These are phyloP conservation scores for Pseudogymnoascus sp. DNA, from an alignment of 2,329 filamentous ascomycete genomes.

Conservation along the genomic window DNA sequence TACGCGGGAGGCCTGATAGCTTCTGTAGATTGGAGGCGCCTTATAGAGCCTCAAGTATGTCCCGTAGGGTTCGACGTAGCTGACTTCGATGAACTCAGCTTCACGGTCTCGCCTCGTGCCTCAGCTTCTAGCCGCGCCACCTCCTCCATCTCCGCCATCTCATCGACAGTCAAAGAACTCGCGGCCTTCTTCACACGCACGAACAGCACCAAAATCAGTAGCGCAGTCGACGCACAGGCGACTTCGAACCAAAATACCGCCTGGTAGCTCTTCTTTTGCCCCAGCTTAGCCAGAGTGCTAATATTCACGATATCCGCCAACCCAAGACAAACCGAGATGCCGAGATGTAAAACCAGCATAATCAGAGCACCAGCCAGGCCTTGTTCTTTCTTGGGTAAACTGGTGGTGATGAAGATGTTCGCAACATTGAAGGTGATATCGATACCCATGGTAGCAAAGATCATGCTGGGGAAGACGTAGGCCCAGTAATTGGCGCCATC, in stretches of 20 bases:
- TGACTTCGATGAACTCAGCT: not conserved
- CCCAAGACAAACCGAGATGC: constrained; percentile 62
- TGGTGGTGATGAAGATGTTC: constrained; percentile 70
- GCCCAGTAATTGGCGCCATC: constrained; percentile 45
- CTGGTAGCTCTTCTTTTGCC: constrained; percentile 47
- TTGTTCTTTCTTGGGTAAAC: constrained; percentile 56
- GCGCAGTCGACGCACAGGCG: constrained; percentile 41
- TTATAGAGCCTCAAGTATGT: not conserved
- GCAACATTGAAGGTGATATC: constrained; percentile 69
- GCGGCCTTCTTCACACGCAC: constrained; percentile 45
- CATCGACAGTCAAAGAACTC: constrained; percentile 49
- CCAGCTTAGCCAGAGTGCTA: constrained; percentile 28
- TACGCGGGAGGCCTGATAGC: not conserved
- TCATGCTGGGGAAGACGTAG: constrained; percentile 62
- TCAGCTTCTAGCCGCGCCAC: not conserved
- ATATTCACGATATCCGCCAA: constrained; percentile 57
- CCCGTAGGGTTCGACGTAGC: not conserved
- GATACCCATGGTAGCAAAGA: constrained; percentile 61
- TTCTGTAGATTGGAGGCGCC: not conserved
- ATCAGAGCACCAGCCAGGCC: constrained; percentile 64
- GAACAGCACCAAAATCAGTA: constrained; percentile 43
- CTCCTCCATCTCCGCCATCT: constrained; percentile 31
- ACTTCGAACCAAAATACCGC: constrained; percentile 59
- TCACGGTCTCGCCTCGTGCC: not conserved
- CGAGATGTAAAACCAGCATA: constrained; percentile 62